These are phyloP conservation scores for Gentiana dahurica DNA, from an alignment of 257 asterid species.

Conservation along the genomic window DNA sequence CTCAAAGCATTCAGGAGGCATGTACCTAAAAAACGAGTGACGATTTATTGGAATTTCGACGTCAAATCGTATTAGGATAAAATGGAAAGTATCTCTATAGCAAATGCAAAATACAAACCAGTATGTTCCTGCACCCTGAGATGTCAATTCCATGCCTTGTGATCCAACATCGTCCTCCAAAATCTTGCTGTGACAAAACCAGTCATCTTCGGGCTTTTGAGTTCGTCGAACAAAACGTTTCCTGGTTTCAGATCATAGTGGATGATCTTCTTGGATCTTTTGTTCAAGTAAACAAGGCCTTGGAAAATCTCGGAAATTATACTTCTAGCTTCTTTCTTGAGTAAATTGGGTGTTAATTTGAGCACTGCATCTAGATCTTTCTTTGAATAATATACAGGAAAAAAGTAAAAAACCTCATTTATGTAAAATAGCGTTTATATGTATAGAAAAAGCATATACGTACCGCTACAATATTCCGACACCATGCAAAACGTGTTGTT, in stretches of 20 bases:
- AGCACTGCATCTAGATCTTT: constrained; percentile 98
- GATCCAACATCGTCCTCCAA: no score
- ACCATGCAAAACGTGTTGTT: constrained; percentile 93
- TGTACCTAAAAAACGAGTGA: constrained; percentile 47
- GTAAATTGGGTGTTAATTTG: constrained; percentile 73
- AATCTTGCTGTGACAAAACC: no score
- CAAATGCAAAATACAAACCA: no score
- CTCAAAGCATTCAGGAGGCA: constrained; percentile 81
- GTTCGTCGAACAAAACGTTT: constrained; percentile 88
- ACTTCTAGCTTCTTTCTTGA: constrained; percentile 88
- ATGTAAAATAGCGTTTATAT: no score
- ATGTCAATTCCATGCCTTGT: no score
- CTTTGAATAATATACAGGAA: constrained; percentile 33
- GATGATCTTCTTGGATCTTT: constrained; percentile 82
- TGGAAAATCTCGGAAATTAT: constrained; percentile 84
- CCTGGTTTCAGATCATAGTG: constrained; percentile 99
- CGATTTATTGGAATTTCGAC: no score
- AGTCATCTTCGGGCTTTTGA: constrained; percentile 16
- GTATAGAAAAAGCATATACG: constrained; percentile 4
- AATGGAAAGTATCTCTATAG: no score
- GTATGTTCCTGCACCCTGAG: no score
- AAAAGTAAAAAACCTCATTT: background rate
- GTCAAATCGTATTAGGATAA: no score
- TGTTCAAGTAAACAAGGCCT: constrained; percentile 91
- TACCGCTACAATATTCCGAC: constrained; percentile 96